A percentile compares a stretch with the other conserved stretches of the same genome.
Evolutionary conservation across 768 basidiomycete genomes (phyloP).

Genomic region (Lepiota brunneoincarnata): DNA sequence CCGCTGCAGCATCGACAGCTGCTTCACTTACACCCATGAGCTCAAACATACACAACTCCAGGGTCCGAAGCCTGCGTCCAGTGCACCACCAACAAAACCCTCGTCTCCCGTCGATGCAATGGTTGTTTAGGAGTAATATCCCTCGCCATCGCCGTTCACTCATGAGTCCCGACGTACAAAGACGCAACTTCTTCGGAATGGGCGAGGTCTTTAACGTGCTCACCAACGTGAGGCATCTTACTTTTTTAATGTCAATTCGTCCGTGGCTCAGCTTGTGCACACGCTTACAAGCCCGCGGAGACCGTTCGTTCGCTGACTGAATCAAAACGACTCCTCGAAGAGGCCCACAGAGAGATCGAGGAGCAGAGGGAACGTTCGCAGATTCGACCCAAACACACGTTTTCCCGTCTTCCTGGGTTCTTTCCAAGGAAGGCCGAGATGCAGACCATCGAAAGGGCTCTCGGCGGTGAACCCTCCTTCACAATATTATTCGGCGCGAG

Average conservation of each 20-base stretch:
- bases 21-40: constrained; percentile 12
- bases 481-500: constrained; percentile 80
- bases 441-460: constrained; percentile 57
- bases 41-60: constrained; percentile 11
- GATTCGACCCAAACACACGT: constrained; percentile 71
- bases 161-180: constrained; percentile 57
- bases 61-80: constrained; percentile 11
- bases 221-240: constrained; percentile 53
- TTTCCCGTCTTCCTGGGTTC: constrained; percentile 74
- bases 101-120: constrained; percentile 49
- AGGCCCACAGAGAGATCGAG: constrained; percentile 71
- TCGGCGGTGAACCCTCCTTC: constrained; percentile 75
- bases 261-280: not conserved
- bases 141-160: constrained; percentile 62
- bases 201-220: constrained; percentile 76
- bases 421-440: constrained; percentile 67
- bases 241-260: not conserved
- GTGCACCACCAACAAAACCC: constrained; percentile 21
- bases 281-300: constrained; percentile 69
- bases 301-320: constrained; percentile 80
- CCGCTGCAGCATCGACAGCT: not conserved
- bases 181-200: constrained; percentile 76
- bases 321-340: constrained; percentile 71
- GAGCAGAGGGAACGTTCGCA: constrained; percentile 68
- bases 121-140: constrained; percentile 75